Conservation (phyloP, 164 flowering plant genomes). For the Pachysandra terminalis region DNA sequence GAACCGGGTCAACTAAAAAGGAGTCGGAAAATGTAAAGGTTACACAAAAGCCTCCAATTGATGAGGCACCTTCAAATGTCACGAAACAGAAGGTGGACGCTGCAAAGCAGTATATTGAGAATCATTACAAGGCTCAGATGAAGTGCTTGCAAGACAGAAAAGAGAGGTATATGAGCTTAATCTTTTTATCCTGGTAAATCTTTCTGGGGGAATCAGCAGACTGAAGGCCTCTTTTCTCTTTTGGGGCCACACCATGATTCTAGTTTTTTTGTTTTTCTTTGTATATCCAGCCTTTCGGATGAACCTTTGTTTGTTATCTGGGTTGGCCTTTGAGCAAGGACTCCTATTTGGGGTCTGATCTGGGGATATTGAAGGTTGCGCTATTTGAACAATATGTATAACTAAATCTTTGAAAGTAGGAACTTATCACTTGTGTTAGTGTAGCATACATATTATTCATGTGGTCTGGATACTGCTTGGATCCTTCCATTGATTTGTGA, state of each 20-base stretch:
- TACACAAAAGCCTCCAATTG: constrained; percentile 22
- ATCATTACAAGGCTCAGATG: constrained; percentile 42
- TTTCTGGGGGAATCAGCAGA: background rate
- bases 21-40: constrained; percentile 25
- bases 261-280: background rate
- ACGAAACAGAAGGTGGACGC: constrained; percentile 42
- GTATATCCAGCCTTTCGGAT: background rate
- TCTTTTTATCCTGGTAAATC: background rate
- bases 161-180: constrained; percentile 24
- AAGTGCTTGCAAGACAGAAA: constrained; percentile 36
- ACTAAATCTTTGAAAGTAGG: too few relatives aligned
- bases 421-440: background rate
- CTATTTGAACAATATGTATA: too few relatives aligned
- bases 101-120: constrained; percentile 41
- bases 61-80: constrained; percentile 33
- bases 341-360: background rate
- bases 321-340: background rate
- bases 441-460: background rate
- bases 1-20: constrained; percentile 19
- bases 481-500: background rate
- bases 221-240: too few relatives aligned
- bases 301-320: background rate
- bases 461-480: background rate
- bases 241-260: too few relatives aligned
- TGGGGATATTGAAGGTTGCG: too few relatives aligned